Conservation (phyloP, 768 basidiomycete genomes). For the Basidioascus undulatus region DNA sequence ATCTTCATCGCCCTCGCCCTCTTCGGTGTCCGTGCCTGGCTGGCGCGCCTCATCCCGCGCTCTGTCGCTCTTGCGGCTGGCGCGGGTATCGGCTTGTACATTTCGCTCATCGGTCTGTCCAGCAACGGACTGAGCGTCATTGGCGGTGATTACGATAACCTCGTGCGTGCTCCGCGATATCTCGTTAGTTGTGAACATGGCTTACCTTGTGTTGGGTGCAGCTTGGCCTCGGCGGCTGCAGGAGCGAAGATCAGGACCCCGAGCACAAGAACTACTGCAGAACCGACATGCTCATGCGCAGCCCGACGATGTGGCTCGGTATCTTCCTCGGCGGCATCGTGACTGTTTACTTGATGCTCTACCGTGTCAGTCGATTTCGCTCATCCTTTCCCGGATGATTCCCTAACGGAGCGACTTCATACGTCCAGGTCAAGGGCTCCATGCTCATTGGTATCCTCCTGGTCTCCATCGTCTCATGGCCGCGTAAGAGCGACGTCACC, state of each 20-base stretch:
- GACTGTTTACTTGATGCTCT: slow-evolving; percentile 58
- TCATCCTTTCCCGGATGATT: too few species aligned
- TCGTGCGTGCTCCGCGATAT: too few species aligned
- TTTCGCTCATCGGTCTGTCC: slow-evolving; percentile 60
- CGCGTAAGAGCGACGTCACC: slow-evolving; percentile 53
- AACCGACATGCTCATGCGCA: slow-evolving; percentile 37
- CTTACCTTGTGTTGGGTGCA: too few species aligned
- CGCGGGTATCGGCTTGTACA: slow-evolving; percentile 66
- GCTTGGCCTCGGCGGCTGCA: too few species aligned
- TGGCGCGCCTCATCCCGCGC: slow-evolving; percentile 67
- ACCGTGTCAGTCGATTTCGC: slow-evolving; percentile 62
- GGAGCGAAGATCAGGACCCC: slow-evolving; percentile 22
- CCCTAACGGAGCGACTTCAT: too few species aligned
- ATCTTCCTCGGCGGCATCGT: slow-evolving; percentile 60
- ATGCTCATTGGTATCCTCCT: slow-evolving; percentile 63
- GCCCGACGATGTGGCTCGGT: slow-evolving; percentile 68
- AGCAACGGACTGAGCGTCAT: slow-evolving; percentile 45
- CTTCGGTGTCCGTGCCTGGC: slow-evolving; percentile 68
- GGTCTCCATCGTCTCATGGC: slow-evolving; percentile 70
- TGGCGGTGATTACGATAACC: slow-evolving; percentile 42
- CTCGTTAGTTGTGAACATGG: too few species aligned
- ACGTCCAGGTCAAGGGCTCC: too few species aligned
- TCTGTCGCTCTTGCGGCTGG: slow-evolving; percentile 66
- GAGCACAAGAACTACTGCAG: slow-evolving; percentile 36
- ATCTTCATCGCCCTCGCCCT: slow-evolving; percentile 56